phyloP scores from a whole-genome alignment of 208 protist genomes.

The Angomonas deanei region DNA sequence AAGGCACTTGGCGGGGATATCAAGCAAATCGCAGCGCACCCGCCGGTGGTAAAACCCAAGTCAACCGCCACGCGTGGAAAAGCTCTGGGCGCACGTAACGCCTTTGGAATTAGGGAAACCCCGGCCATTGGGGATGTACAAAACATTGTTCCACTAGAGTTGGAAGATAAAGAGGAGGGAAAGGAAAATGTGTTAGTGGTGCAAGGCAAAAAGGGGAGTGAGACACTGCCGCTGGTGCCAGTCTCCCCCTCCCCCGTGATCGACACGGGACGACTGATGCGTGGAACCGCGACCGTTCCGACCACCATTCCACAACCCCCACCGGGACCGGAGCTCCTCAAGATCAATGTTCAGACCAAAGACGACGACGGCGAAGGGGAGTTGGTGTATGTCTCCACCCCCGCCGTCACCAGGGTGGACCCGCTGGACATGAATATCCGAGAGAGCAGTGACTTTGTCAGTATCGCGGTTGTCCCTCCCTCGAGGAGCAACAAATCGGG shows the following conservation, averaged over 20 bases:
- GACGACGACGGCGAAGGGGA: not conserved
- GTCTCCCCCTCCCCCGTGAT: not conserved
- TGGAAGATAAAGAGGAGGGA: too few relatives aligned
- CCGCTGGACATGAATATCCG: not conserved
- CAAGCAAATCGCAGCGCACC: too few relatives aligned
- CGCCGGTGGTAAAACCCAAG: too few relatives aligned
- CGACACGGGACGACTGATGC: not conserved
- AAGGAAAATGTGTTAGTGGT: not conserved
- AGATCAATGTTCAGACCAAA: not conserved
- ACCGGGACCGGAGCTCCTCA: not conserved
- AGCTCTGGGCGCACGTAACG: too few relatives aligned
- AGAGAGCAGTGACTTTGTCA: slow-evolving; percentile 27
- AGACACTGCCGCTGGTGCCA: not conserved
- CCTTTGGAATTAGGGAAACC: too few relatives aligned
- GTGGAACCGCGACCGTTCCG: not conserved
- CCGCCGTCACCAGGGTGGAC: not conserved
- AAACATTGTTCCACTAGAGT: too few relatives aligned
- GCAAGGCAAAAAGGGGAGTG: not conserved
- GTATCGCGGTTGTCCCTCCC: slow-evolving; percentile 41
- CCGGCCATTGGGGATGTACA: too few relatives aligned
- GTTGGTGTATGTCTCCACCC: not conserved
- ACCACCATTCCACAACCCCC: not conserved
- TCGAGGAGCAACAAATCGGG: slow-evolving; percentile 39
- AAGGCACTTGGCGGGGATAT: too few relatives aligned
- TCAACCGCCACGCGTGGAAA: too few relatives aligned